Base-by-base conservation (phyloP, 2,329 filamentous ascomycete genomes). In the Apiospora phragmitis region DNA sequence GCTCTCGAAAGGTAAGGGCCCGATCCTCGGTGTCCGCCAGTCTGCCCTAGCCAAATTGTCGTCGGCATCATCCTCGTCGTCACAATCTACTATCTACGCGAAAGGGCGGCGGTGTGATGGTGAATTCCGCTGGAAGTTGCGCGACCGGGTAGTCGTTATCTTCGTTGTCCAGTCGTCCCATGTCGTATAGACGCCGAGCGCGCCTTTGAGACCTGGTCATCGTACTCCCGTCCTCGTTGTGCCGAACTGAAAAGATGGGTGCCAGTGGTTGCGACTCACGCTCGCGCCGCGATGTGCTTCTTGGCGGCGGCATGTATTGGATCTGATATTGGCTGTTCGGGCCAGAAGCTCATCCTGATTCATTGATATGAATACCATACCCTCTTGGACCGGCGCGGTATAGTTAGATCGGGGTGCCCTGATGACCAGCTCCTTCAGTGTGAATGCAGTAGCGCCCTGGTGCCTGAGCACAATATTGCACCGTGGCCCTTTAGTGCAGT, bases 331-430 rank as follows among this genome's bases (percentile, higher is more conserved):
- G 87, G 92, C 88, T 14, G 94, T 96, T 71, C 91, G 88, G 26
- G 86, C 88, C 59, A 96, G 82, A 1, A 96, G 84, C 72, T 96
- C 91, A 74, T 97, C 91, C 47, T 91, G 89, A 51, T 90, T 88
- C 95, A 98, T 97, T 65, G 93, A 89, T 38, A 98, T 88, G 78
- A 98, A 98, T 0, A 98, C 89, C 87, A 98, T 92, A 62, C 96
- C 95, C 86, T 97, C 93, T 81, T 95, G 92, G 69, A 97, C 91
- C 93, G 94, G 94, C 75, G 94, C 91, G 72, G 94, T 95, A 80
- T 94, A 97, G 69, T 93, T 93, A 59, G 88, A 84, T 45, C 90
- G 90, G 0, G 95, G 95, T 12, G 93, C 94, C 79, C 94, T 95
- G 81, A 98, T 97, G 73, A 97, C 87, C 67, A 98, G 83, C 82